Base-by-base conservation (phyloP, 768 basidiomycete genomes). In the Amanita molliuscula region DNA sequence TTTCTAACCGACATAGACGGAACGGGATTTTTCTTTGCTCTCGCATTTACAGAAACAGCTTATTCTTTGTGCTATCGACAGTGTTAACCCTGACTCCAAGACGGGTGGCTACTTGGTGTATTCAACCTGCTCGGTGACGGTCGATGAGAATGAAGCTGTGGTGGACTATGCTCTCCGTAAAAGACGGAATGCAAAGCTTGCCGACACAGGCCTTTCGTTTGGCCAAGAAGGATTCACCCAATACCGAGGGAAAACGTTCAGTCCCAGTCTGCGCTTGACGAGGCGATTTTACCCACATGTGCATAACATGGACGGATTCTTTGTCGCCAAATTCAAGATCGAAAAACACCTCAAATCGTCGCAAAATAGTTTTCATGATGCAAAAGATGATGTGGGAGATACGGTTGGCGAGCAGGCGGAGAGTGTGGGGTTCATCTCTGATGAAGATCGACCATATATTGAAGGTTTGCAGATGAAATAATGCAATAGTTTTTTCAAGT, bases 301-400 rank as follows among this genome's bases (percentile, higher is more conserved):
- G 58, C 94, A 97, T 69, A 99, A 99, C 67, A 96, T 98, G 94
- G 96, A 99, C 64, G 96, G 96, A 4, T 99, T 99, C 76, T 99
- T 78, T 65, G 94, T 98, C 49, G 95, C 95, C 52, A 98, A 98
- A 67, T 90, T 99, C 77, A 94, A 88, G 67, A 84, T 98, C n/a
- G 85, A 81, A 62, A 88, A 81, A 66, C 76, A 84, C 52, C 62
- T 69, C 43, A 93, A 87, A 68, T 59, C 51, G 31, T 60, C 59
- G 48, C 61, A 58, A 20, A 53, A 58, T 34, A 64, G 64, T 42
- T 55, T 55, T 6, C 64, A 60, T 29, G 69, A 65, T 26, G 64
- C 58, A 34, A 59, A 59, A 33, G 56, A 57, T 20, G 56, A 59
- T 25, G 66, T 66, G 11, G 61, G 69, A 26, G 57, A 59, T 36